Evolutionary conservation across 2,329 filamentous ascomycete species (phyloP), one percentile per base, ranked within the genome.

Genomic region (Aspergillus calidoustus): DNA sequence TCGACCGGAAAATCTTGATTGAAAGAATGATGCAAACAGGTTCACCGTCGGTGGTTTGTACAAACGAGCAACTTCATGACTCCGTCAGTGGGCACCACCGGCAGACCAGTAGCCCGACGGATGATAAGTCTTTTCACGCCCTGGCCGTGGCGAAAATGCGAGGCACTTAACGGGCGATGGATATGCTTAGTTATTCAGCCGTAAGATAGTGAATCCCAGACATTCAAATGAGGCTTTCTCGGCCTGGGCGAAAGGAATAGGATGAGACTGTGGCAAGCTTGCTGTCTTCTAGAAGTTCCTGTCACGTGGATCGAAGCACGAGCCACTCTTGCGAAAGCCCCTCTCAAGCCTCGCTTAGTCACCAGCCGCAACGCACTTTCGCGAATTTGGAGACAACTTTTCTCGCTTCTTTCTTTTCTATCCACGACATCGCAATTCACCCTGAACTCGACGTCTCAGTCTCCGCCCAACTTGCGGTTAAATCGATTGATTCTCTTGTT

Each of bases 391-490:
- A 46, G 63, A 54, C 59, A 41, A 41, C 48, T 58, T 43, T 68
- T 65, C 67, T 64, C 55, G 65, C 67, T 72, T 75, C 70, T 67
- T 74, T 71, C 68, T 65, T 41, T 62, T 64, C 56, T 55, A 57
- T 67, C 64, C 61, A 66, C 64, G 60, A 66, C 68, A 61, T 71
- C 70, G 69, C 69, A 74, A 76, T 69, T 63, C 63, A 69, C 65
- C 69, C 66, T 87, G 91, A 90, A 96, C 92, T 92, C 87, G 92
- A 95, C 92, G 93, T 90, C 87, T 96, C 94, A 97, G 94, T 98
- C 94, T 97, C 94, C 94, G 93, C 91, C 87, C 89, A 91, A 89
- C 81, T 76, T 82, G 91, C 93, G 94, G 94, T 97, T 97, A 96
- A 98, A 96, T 90, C 89, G 94, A 98, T 98, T 98, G 94, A 93